Percentiles rank a stretch among this genome's conserved stretches.
phyloP scores from a whole-genome alignment of 768 basidiomycete species.

The Termitomyces titanicus region DNA sequence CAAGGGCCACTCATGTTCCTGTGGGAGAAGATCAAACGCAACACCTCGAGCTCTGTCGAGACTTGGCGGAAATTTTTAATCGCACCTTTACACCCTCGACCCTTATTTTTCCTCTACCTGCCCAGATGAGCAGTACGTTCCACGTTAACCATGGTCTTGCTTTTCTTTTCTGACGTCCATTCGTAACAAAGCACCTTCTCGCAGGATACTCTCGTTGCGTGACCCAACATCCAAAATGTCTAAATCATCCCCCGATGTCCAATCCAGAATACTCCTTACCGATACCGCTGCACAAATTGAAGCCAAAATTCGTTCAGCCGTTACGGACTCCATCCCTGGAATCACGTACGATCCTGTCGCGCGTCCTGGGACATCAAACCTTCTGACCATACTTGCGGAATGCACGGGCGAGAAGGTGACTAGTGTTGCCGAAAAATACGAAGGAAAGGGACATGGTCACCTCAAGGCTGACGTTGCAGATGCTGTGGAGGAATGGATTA shows the following conservation, averaged over 20 bases:
- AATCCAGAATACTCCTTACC: conserved; percentile 84
- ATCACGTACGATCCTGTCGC: conserved; percentile 76
- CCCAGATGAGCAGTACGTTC: conserved; percentile 66
- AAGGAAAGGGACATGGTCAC: conserved; percentile 52
- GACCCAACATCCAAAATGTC: conserved; percentile 93
- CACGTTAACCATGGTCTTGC: background rate
- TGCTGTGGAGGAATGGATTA: conserved; percentile 66
- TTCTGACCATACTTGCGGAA: conserved; percentile 76
- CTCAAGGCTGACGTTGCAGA: conserved; percentile 77
- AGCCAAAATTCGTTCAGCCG: conserved; percentile 72
- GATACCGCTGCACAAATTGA: conserved; percentile 61
- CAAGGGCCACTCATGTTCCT: conserved; percentile 87
- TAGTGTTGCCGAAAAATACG: conserved; percentile 47
- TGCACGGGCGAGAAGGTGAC: conserved; percentile 50
- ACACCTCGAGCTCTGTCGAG: conserved; percentile 86
- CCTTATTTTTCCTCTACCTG: conserved; percentile 69
- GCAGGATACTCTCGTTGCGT: conserved; percentile 81
- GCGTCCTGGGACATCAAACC: conserved; percentile 84
- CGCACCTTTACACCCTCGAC: conserved; percentile 46
- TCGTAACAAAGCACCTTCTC: conserved; percentile 58
- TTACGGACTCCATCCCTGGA: conserved; percentile 76
- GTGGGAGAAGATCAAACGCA: conserved; percentile 97
- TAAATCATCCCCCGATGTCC: conserved; percentile 76
- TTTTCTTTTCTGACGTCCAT: background rate
- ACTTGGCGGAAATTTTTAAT: conserved; percentile 84